Conservation (phyloP, 164 flowering plant genomes). For the Macadamia tetraphylla region DNA sequence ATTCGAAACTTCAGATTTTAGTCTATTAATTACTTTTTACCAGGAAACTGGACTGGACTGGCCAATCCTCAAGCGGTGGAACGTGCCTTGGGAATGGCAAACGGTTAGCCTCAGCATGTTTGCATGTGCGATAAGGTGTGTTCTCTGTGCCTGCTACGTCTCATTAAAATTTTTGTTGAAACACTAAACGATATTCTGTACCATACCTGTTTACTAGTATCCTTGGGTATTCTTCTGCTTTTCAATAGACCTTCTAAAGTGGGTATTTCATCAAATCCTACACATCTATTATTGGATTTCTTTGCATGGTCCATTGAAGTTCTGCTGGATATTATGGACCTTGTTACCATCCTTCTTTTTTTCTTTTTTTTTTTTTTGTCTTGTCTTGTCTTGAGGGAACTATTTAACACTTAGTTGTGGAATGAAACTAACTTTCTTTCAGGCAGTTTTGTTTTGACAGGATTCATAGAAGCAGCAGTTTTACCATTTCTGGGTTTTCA, state of each 20-base stretch:
- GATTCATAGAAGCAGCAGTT: conserved; percentile 63
- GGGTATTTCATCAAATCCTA: not conserved
- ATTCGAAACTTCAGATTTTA: not conserved
- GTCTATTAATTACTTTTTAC: not conserved
- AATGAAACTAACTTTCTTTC: conserved; percentile 32
- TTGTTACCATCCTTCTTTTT: not conserved
- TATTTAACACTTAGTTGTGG: not conserved
- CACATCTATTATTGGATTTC: not conserved
- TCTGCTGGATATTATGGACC: not conserved
- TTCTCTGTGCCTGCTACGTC: not conserved
- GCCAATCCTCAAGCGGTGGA: conserved; percentile 71
- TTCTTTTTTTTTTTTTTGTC: not conserved
- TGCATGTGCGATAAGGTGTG: conserved; percentile 81
- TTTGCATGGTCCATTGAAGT: too few species aligned
- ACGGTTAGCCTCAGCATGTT: conserved; percentile 63
- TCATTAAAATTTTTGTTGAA: not conserved
- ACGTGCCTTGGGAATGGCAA: conserved; percentile 93
- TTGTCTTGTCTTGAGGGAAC: not conserved
- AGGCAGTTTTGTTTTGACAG: conserved; percentile 99
- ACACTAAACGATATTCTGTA: not conserved
- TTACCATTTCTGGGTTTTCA: conserved; percentile 56
- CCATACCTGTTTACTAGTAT: not conserved
- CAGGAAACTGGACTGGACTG: conserved; percentile 47
- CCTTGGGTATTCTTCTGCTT: not conserved
- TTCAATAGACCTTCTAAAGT: not conserved